Percentiles rank a stretch among this genome's conserved stretches.
These are phyloP conservation scores for Xylariomycetidae sp. DNA, from an alignment of 2,329 filamentous ascomycete genomes.

Conservation along the genomic window DNA sequence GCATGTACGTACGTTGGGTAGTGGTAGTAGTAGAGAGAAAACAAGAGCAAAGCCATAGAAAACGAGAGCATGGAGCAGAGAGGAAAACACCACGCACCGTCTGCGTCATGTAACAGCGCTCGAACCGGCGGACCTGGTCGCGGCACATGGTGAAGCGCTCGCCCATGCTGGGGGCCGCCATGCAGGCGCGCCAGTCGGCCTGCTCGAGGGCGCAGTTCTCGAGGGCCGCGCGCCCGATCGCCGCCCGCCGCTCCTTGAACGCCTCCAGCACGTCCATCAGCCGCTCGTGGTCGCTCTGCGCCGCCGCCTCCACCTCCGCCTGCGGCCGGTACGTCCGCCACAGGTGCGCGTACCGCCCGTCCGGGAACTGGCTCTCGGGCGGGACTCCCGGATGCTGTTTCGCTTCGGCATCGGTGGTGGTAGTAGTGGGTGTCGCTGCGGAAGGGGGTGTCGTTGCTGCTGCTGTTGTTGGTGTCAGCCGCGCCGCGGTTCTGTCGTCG, in stretches of 20 bases:
- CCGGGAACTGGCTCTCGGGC: conserved; percentile 46
- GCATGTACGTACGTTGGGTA: too few relatives aligned
- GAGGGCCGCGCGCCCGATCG: conserved; percentile 73
- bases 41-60: not conserved
- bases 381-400: conserved; percentile 37
- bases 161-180: conserved; percentile 61
- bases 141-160: conserved; percentile 75
- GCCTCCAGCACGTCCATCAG: conserved; percentile 73
- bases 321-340: conserved; percentile 88
- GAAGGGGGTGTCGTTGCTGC: too few relatives aligned
- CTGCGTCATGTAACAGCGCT: conserved; percentile 86
- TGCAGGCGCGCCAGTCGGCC: conserved; percentile 76
- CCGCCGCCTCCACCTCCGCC: conserved; percentile 59
- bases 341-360: conserved; percentile 69
- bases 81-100: conserved; percentile 44
- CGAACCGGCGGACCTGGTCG: conserved; percentile 68
- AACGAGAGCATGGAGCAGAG: not conserved
- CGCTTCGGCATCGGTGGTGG: conserved; percentile 3
- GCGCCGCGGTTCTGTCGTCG: too few relatives aligned
- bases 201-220: conserved; percentile 93
- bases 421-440: conserved; percentile 1
- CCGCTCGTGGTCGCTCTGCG: conserved; percentile 72
- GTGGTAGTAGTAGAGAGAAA: not conserved
- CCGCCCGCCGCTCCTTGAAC: conserved; percentile 74
- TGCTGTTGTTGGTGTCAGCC: too few relatives aligned